Evolutionary conservation across 1,284 basidiomycete genomes (phyloP).

Genomic region (Apiotrichum sp.): DNA sequence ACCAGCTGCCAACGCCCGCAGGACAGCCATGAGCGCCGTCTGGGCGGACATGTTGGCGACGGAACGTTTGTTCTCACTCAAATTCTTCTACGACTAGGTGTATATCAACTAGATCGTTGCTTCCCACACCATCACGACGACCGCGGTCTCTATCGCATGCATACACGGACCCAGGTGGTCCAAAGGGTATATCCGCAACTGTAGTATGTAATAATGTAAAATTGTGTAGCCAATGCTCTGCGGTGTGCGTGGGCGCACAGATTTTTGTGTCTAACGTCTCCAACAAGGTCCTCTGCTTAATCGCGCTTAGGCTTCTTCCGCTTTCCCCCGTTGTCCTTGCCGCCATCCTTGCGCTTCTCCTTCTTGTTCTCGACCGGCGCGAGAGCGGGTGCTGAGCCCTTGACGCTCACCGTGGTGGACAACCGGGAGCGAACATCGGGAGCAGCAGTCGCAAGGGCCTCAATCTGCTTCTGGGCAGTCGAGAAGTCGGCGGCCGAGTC

Average conservation of each 20-base stretch:
- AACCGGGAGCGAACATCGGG: constrained; percentile 48
- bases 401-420: constrained; percentile 69
- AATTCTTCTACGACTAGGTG: not conserved
- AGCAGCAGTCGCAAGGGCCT: constrained; percentile 48
- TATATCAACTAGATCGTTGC: not conserved
- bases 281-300: not conserved
- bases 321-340: not conserved
- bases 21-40: not conserved
- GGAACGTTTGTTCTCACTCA: constrained; percentile 5
- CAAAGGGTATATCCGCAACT: constrained; percentile 2
- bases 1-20: not conserved
- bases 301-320: constrained; percentile 15
- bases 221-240: not conserved
- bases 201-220: constrained; percentile 2
- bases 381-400: constrained; percentile 51
- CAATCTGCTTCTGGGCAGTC: constrained; percentile 64
- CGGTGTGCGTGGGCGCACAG: no score
- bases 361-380: constrained; percentile 53
- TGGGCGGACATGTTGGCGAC: constrained; percentile 15
- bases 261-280: not conserved
- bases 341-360: constrained; percentile 17
- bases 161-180: constrained; percentile 1
- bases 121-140: not conserved
- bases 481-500: constrained; percentile 67
- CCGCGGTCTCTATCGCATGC: constrained; percentile 2